Base-by-base conservation (phyloP, 2,329 filamentous ascomycete species). In the Pezicula neosporulosa region DNA sequence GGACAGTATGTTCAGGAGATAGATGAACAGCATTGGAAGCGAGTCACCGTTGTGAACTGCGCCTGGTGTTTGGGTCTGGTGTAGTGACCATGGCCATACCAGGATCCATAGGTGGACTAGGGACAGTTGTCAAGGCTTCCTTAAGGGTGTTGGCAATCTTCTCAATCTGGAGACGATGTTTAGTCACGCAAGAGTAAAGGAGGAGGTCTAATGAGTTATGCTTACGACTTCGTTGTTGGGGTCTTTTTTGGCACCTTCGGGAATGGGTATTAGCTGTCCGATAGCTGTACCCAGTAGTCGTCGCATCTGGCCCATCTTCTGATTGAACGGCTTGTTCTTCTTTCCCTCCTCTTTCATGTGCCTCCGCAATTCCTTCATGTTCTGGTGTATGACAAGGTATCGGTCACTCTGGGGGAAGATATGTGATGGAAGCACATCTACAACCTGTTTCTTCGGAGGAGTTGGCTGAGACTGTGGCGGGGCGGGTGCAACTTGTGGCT, bases 1-100 rank as follows among this genome's bases (percentile, higher is more conserved):
- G 59, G 86, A 76, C 56, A 92, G 85, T 47, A 87, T 83, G 60
- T 89, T 91, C 51, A 95, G 75, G 2, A 90, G 77, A 65, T 91
- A 95, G 24, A 95, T 72, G 56, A 89, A 81, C 6, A 89, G 70
- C 1, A 80, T 77, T 0, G 88, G 85, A 19, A 88, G 70, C 18
- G 77, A 72, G 19, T 76, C 79, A 8, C 57, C 63, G 30, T 85
- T 79, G 50, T 77, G 68, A 3, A 71, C 61, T 3, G 76, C 75
- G 12, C 76, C 79, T 49, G 79, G 73, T n/a, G 70, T 64, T 64
- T 1, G 76, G 74, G 27, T 73, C 66, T 47, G 77, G 70, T 13
- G 66, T 64, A n/a, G 72, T 68, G 6, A 68, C 71, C 41, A 85
- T 69, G 62, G 80, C 85, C 16, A 74, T 68, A 48, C 74, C 74